Evolutionary conservation across 305 asterid species (phyloP).

Genomic region (Monarda citriodora): DNA sequence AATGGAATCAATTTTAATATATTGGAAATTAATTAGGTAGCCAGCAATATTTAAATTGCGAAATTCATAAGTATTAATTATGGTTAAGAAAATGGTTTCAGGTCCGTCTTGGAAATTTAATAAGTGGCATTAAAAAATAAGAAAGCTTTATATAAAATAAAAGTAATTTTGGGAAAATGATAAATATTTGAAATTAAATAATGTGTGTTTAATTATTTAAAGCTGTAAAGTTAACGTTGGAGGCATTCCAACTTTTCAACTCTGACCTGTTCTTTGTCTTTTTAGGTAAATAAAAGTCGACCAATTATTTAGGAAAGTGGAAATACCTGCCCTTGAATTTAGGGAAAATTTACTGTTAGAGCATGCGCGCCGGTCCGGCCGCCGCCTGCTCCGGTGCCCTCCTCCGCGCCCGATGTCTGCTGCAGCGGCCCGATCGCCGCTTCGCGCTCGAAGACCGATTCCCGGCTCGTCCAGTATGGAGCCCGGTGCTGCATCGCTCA

Average conservation of each 20-base stretch:
- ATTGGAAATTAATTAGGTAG: conserved; percentile 39
- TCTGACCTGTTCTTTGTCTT: conserved; percentile 83
- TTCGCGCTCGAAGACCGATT: too few species aligned
- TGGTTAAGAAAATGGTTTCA: conserved; percentile 90
- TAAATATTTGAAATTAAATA: conserved; percentile 24
- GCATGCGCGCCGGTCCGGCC: too few species aligned
- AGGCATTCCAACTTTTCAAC: conserved; percentile 57
- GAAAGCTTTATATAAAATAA: conserved; percentile 44
- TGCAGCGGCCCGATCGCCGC: too few species aligned
- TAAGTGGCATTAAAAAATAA: conserved; percentile 41
- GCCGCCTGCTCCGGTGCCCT: too few species aligned
- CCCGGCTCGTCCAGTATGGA: too few species aligned
- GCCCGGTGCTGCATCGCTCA: too few species aligned
- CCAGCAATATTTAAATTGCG: conserved; percentile 63
- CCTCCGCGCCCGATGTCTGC: too few species aligned
- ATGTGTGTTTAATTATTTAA: conserved; percentile 43
- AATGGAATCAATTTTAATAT: conserved; percentile 36
- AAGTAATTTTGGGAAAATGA: conserved; percentile 26
- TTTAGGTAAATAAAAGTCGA: conserved; percentile 74
- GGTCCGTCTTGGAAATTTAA: conserved; percentile 89
- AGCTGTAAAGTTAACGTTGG: conserved; percentile 87
- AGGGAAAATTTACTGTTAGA: conserved; percentile 34
- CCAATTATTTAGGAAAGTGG: conserved; percentile 25
- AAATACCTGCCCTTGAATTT: conserved; percentile 30
- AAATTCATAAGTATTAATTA: conserved; percentile 73